These are phyloP conservation scores for Sicyos edulis DNA, from an alignment of 306 rosid genomes.

Conservation along the genomic window DNA sequence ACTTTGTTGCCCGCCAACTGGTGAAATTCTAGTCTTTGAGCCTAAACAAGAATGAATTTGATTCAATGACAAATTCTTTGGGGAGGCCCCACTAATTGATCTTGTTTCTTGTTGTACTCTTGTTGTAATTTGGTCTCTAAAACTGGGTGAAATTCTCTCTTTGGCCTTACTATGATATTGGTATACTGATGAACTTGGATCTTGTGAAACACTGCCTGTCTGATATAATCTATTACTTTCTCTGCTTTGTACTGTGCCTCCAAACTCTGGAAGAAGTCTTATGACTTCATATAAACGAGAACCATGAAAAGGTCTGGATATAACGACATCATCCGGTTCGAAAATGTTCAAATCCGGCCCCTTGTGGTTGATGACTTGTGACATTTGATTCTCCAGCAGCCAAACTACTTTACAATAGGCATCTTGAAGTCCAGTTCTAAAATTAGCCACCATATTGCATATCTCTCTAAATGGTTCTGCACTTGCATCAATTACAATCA, in stretches of 20 bases:
- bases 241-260: slow-evolving; percentile 29
- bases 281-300: slow-evolving; percentile 38
- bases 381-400: slow-evolving; percentile 47
- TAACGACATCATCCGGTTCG: slow-evolving; percentile 39
- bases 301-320: slow-evolving; percentile 60
- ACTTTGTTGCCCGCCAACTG: neutral
- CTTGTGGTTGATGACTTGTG: slow-evolving; percentile 13
- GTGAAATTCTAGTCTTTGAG: slow-evolving; percentile 16
- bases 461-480: slow-evolving; percentile 25
- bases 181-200: slow-evolving; percentile 18
- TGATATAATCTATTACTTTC: neutral
- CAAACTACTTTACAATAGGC: slow-evolving; percentile 50
- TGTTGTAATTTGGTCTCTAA: slow-evolving; percentile 11
- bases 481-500: slow-evolving; percentile 32
- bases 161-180: neutral
- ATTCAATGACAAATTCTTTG: slow-evolving; percentile 18
- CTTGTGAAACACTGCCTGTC: neutral
- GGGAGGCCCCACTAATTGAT: slow-evolving; percentile 15
- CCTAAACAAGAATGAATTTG: slow-evolving; percentile 14
- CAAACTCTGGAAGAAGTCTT: slow-evolving; percentile 63
- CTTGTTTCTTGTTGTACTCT: slow-evolving; percentile 1
- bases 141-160: neutral
- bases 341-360: slow-evolving; percentile 18
- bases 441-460: slow-evolving; percentile 23
- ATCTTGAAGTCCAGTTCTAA: slow-evolving; percentile 23